Conservation (phyloP, 2,329 filamentous ascomycete species). For the Pseudocercospora fijiensis region DNA sequence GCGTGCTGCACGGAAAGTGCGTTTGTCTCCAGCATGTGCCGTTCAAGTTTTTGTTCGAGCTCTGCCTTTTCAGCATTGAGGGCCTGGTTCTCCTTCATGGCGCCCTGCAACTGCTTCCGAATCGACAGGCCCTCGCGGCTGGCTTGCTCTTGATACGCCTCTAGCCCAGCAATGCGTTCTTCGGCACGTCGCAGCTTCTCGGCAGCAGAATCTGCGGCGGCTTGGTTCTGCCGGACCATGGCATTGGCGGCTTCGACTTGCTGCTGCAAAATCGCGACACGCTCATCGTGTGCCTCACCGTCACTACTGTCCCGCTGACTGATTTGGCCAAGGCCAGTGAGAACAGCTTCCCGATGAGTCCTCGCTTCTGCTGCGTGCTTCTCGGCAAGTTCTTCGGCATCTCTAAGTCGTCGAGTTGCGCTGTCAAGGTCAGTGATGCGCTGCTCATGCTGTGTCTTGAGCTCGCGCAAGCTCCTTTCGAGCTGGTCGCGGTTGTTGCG, state of each 20-base stretch:
- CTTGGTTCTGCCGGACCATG: slow-evolving; percentile 83
- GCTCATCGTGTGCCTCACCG: slow-evolving; percentile 59
- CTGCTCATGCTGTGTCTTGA: slow-evolving; percentile 81
- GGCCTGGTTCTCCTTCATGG: slow-evolving; percentile 79
- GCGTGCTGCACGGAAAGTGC: slow-evolving; percentile 88
- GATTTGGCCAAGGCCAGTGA: slow-evolving; percentile 78
- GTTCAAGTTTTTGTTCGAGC: slow-evolving; percentile 76
- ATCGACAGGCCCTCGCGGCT: slow-evolving; percentile 90
- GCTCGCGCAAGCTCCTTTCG: slow-evolving; percentile 71
- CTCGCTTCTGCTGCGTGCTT: slow-evolving; percentile 84
- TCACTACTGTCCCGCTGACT: slow-evolving; percentile 53
- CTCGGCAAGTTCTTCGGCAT: slow-evolving; percentile 84
- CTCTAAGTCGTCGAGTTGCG: slow-evolving; percentile 70
- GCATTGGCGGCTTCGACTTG: slow-evolving; percentile 76
- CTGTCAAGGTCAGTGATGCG: slow-evolving; percentile 74
- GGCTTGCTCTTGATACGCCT: slow-evolving; percentile 95
- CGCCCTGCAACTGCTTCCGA: slow-evolving; percentile 81
- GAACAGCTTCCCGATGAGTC: slow-evolving; percentile 77
- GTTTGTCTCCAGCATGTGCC: slow-evolving; percentile 89
- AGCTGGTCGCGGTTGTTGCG: slow-evolving; percentile 70
- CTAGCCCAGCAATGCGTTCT: slow-evolving; percentile 92
- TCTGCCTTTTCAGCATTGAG: slow-evolving; percentile 78
- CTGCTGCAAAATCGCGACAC: slow-evolving; percentile 70
- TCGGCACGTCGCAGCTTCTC: slow-evolving; percentile 90
- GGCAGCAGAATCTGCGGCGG: slow-evolving; percentile 79